Conservation (phyloP, 1,284 basidiomycete species). For the Ustilago xerochloae region DNA sequence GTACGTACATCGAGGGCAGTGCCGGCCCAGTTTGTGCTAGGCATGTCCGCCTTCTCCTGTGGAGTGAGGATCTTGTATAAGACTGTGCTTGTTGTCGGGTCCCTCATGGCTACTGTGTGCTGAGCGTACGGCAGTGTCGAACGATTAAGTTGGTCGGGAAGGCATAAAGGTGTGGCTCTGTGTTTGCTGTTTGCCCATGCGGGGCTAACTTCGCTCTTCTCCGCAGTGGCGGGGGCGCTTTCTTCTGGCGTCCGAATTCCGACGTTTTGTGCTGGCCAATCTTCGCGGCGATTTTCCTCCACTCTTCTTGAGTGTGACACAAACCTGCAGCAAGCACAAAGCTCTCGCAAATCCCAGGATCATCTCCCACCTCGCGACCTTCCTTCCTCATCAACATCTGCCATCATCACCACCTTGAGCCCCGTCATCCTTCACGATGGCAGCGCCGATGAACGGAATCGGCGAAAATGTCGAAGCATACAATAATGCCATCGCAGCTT, state of each 20-base stretch:
- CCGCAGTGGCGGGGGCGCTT: slow-evolving; percentile 8
- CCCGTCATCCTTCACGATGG: slow-evolving; percentile 4
- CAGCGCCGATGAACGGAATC: neutral
- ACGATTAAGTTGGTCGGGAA: neutral
- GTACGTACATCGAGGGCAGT: slow-evolving; percentile 57
- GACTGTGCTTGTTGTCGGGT: slow-evolving; percentile 49
- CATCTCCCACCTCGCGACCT: too few relatives aligned
- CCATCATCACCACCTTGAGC: neutral
- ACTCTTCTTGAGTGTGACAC: slow-evolving; percentile 18
- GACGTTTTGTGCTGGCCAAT: neutral
- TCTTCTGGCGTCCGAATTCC: slow-evolving; percentile 11
- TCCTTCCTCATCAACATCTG: neutral
- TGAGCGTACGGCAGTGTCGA: neutral
- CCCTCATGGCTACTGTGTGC: slow-evolving; percentile 21
- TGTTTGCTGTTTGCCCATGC: slow-evolving; percentile 9
- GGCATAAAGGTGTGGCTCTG: slow-evolving; percentile 1
- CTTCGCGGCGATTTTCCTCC: slow-evolving; percentile 12
- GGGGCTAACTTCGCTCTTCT: too few relatives aligned
- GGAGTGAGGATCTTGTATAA: slow-evolving; percentile 64
- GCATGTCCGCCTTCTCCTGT: slow-evolving; percentile 42
- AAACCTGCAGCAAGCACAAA: slow-evolving; percentile 7
- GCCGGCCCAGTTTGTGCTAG: slow-evolving; percentile 47
- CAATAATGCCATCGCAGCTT: slow-evolving; percentile 25
- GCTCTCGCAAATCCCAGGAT: neutral
- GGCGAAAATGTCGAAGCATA: slow-evolving; percentile 19